A percentile compares a stretch with the other conserved stretches of the same genome.
Conservation (phyloP, 805 yeast genomes). For the Wickerhamomyces chambardii region DNA sequence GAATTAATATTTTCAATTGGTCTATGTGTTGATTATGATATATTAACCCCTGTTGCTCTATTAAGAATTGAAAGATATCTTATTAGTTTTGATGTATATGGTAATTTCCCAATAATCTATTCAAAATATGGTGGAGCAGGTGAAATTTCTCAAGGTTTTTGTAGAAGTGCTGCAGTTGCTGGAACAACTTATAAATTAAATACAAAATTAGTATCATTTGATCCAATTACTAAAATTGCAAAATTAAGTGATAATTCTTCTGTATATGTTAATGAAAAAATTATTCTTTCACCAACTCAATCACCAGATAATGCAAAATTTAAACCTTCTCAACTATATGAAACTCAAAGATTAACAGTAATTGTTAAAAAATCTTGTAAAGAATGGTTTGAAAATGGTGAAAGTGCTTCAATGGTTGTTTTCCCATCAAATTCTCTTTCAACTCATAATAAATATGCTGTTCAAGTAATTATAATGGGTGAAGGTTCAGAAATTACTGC, state of each 20-base stretch:
- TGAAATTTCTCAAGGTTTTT: constrained; percentile 92
- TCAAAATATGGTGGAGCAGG: constrained; percentile 96
- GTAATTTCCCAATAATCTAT: constrained; percentile 86
- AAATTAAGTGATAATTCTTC: constrained; percentile 66
- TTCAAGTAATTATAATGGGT: constrained; percentile 83
- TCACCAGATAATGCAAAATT: constrained; percentile 33
- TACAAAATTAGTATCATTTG: constrained; percentile 55
- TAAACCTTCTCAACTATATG: constrained; percentile 37
- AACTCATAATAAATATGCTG: constrained; percentile 55
- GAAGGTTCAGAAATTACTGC: constrained; percentile 87
- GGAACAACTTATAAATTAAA: constrained; percentile 89
- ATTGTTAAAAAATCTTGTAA: constrained; percentile 80
- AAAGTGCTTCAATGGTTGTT: constrained; percentile 79
- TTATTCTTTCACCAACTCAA: constrained; percentile 69
- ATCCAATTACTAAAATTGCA: constrained; percentile 60
- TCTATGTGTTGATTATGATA: constrained; percentile 50
- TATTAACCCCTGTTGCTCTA: constrained; percentile 67
- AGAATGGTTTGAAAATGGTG: constrained; percentile 87
- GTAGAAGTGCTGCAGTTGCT: constrained; percentile 96
- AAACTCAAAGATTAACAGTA: constrained; percentile 69
- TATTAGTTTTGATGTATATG: constrained; percentile 82
- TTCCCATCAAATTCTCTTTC: constrained; percentile 83
- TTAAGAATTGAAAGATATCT: constrained; percentile 78
- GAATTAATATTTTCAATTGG: constrained; percentile 88
- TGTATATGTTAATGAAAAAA: constrained; percentile 70